Evolutionary conservation across 169 alveolate genomes (phyloP).

Genomic region (Eimeria praecox): DNA sequence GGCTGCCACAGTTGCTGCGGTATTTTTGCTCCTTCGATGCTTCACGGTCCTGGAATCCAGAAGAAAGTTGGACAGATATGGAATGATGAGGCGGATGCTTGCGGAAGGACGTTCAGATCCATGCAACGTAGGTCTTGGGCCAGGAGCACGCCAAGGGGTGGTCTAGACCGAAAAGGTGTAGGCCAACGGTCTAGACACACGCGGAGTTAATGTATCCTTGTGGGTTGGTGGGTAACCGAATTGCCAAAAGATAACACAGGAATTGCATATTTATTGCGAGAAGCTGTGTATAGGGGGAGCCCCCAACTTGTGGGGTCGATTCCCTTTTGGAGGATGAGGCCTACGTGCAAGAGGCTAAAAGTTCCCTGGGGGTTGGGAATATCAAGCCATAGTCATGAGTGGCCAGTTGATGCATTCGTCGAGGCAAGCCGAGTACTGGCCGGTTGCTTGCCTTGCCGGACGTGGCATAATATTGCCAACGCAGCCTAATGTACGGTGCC

Average conservation of each 20-base stretch:
- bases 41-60: background rate
- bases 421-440: background rate
- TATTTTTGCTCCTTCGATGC: background rate
- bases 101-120: background rate
- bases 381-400: too few relatives aligned
- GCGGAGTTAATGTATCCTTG: background rate
- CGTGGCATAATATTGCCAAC: background rate
- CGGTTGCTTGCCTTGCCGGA: background rate
- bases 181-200: too few relatives aligned
- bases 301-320: background rate
- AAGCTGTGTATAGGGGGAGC: background rate
- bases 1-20: background rate
- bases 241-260: background rate
- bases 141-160: too few relatives aligned
- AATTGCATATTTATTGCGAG: background rate
- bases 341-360: too few relatives aligned
- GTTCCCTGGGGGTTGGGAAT: too few relatives aligned
- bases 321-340: background rate
- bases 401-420: too few relatives aligned
- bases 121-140: background rate
- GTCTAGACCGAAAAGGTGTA: too few relatives aligned
- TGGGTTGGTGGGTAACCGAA: background rate
- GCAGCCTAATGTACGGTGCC: background rate
- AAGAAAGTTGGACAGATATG: background rate
- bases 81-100: background rate